A percentile compares a stretch with the other conserved stretches of the same genome.
Conservation (phyloP, 805 yeast genomes). For the Ogataea saltuana region DNA sequence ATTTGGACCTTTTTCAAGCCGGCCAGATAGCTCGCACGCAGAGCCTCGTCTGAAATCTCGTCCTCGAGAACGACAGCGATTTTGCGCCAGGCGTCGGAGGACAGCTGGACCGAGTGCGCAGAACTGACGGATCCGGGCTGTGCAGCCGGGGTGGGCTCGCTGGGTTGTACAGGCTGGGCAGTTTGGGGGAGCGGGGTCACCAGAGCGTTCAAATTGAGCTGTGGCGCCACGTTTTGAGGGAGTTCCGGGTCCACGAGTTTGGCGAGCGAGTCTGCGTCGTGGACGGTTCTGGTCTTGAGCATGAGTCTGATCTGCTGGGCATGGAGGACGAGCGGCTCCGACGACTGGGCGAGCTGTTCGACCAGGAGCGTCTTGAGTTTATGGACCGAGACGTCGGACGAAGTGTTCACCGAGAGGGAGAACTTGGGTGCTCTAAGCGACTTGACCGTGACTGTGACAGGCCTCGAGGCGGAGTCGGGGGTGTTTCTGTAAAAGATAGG, state of each 20-base stretch:
- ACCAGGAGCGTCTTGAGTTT: constrained; percentile 42
- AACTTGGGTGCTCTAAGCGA: constrained; percentile 78
- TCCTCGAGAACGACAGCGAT: constrained; percentile 35
- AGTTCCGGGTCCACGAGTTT: constrained; percentile 21
- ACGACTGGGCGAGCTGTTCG: constrained; percentile 25
- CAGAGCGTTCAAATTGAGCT: constrained; percentile 38
- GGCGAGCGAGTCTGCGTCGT: constrained; percentile 41
- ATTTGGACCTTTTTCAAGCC: constrained; percentile 21
- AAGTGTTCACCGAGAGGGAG: constrained; percentile 24
- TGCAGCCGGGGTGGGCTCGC: constrained; percentile 1
- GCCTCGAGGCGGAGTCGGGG: constrained; percentile 21
- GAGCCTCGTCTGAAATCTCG: constrained; percentile 31
- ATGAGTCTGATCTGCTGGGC: constrained; percentile 45
- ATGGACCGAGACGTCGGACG: constrained; percentile 33
- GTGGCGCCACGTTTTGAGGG: too few species aligned
- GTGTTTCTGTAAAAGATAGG: constrained; percentile 35
- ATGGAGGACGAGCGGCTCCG: constrained; percentile 29
- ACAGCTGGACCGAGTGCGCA: constrained; percentile 8
- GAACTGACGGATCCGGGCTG: neutral
- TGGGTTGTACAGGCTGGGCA: neutral
- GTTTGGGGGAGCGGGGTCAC: constrained; percentile 21
- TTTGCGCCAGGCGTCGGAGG: constrained; percentile 37
- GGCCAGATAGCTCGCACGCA: constrained; percentile 18
- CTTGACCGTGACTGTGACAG: constrained; percentile 46
- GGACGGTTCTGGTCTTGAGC: constrained; percentile 52